phyloP scores from a whole-genome alignment of 495 filamentous ascomycete genomes.

The Neurospora tetraspora region DNA sequence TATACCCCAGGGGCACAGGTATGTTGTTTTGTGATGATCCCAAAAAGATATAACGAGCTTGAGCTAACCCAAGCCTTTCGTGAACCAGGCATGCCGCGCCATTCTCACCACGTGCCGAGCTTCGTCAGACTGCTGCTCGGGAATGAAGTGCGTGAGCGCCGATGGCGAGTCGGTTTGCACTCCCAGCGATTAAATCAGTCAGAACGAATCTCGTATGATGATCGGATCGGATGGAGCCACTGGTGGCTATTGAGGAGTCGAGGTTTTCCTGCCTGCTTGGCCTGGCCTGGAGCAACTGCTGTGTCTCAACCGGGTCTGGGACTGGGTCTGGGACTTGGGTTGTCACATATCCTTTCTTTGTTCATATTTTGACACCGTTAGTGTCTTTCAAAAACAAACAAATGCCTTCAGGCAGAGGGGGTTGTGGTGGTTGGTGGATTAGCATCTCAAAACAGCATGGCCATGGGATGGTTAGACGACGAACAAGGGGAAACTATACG shows the following conservation, averaged over 20 bases:
- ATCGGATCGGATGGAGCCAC: neutral
- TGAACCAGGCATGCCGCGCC: neutral
- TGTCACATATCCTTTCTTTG: neutral
- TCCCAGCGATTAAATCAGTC: neutral
- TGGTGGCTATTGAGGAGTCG: neutral
- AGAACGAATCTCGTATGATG: neutral
- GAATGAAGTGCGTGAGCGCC: constrained; percentile 2
- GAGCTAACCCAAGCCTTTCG: neutral
- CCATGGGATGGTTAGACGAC: neutral
- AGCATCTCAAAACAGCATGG: neutral
- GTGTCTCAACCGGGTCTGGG: neutral
- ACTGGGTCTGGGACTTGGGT: neutral
- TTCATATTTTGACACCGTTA: neutral
- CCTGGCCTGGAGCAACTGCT: neutral
- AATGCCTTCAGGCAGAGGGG: neutral
- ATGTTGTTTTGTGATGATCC: neutral
- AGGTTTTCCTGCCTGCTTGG: neutral
- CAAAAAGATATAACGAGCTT: neutral
- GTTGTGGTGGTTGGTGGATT: neutral
- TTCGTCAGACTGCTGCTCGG: constrained; percentile 2
- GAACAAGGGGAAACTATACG: neutral
- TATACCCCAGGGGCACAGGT: neutral
- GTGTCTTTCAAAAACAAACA: neutral
- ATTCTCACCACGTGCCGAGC: constrained; percentile 1
- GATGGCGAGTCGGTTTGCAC: constrained; percentile 4